Base-by-base conservation (phyloP, 352 stramenopile species). In the Phytophthora sp. region DNA sequence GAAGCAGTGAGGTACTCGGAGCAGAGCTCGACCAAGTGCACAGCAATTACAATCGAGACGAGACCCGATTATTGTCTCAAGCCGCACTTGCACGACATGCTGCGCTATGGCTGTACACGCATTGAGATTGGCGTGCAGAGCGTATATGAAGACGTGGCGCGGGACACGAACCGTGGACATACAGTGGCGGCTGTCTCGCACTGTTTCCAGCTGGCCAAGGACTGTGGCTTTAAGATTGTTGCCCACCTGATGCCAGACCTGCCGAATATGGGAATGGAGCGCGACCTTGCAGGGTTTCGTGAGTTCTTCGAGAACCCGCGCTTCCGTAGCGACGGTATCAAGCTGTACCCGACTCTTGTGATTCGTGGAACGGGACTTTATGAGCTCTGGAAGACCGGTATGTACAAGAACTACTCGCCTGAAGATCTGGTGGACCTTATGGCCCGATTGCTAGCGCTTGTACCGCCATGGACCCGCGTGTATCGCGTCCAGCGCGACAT, bases 231-330 rank as follows among this genome's bases (percentile, higher is more conserved):
- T 84, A 99, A 99, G 82, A 97, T 99, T 30, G 96, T 99, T 6
- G 97, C 90, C 11, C 97, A 99, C 76, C 97, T 99, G 90, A 99
- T 99, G 97, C 97, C 97, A 0, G 96, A 99, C 73, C 70, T 99
- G 49, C 97, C 97, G 7, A 99, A 99, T 79, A 98, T 97, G 84
- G 96, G 83, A n/a, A 95, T 97, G 71, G 96, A 99, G 67, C 80
- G 96, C 7, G 96, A 99, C 74, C 75, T 99, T 21, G 80, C 94
- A 39, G 96, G 96, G n/a, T 98, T 99, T 74, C 79, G 82, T 35
- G 96, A 99, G 76, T 98, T 97, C 72, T 99, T 99, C 84, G 95
- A 98, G 69, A 98, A 98, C 77, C 95, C 95, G 1, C 42, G 75
- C 0, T 99, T 98, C 73, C 90, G 96, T 7, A 94, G 93, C 16